Evolutionary conservation across 2,329 filamentous ascomycete species (phyloP).

Genomic region (Calonectria crousiana): DNA sequence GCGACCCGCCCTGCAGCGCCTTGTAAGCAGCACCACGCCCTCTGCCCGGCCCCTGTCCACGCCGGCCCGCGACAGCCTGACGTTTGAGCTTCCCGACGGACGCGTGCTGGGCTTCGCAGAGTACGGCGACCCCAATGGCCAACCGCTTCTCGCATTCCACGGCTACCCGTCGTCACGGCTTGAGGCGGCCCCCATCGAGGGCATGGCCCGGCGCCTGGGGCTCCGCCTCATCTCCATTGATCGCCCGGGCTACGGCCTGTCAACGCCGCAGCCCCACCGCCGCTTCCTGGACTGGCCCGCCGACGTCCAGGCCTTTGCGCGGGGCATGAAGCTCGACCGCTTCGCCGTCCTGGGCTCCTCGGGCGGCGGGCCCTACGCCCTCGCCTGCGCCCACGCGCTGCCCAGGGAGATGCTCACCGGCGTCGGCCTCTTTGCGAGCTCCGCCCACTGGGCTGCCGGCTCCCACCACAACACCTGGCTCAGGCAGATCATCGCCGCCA

Average conservation of each 20-base stretch:
- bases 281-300: slow-evolving; percentile 49
- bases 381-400: slow-evolving; percentile 50
- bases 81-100: slow-evolving; percentile 53
- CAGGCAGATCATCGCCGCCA: slow-evolving; percentile 33
- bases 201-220: slow-evolving; percentile 39
- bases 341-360: slow-evolving; percentile 52
- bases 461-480: slow-evolving; percentile 43
- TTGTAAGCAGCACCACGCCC: neutral
- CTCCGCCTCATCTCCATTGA: slow-evolving; percentile 54
- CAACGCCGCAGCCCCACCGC: slow-evolving; percentile 49
- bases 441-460: slow-evolving; percentile 50
- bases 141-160: slow-evolving; percentile 56
- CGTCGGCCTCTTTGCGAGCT: slow-evolving; percentile 53
- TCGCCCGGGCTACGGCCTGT: slow-evolving; percentile 57
- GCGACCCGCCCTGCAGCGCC: neutral
- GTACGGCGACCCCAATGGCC: slow-evolving; percentile 48
- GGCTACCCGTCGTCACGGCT: slow-evolving; percentile 57
- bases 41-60: slow-evolving; percentile 18
- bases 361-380: slow-evolving; percentile 52
- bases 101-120: slow-evolving; percentile 56
- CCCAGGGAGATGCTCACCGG: slow-evolving; percentile 46
- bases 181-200: slow-evolving; percentile 47
- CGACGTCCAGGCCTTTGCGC: slow-evolving; percentile 49
- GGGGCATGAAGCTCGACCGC: slow-evolving; percentile 34
- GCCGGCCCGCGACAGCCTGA: slow-evolving; percentile 32